phyloP scores from a whole-genome alignment of 345 rosid genomes.

The Turnera subulata region DNA sequence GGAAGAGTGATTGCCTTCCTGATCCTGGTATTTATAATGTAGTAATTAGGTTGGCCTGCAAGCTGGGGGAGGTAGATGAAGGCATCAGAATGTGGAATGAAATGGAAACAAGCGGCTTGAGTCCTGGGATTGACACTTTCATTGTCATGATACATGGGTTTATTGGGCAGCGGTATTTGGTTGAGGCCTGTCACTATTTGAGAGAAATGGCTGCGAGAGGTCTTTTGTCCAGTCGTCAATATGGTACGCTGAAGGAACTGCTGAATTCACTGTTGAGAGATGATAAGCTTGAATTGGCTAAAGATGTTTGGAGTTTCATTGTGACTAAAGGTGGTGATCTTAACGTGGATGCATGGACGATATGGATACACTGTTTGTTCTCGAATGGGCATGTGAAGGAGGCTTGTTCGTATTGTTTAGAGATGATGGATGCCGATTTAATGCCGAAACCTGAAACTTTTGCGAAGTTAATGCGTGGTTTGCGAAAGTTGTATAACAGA shows the following conservation, averaged over 20 bases:
- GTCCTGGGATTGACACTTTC: constrained; percentile 75
- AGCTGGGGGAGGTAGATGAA: constrained; percentile 64
- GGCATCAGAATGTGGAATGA: constrained; percentile 63
- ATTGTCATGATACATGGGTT: constrained; percentile 71
- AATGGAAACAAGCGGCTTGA: constrained; percentile 57
- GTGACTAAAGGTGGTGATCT: constrained; percentile 64
- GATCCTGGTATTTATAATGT: constrained; percentile 56
- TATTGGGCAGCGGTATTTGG: constrained; percentile 48
- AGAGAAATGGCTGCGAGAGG: constrained; percentile 84
- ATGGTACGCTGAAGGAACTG: constrained; percentile 63
- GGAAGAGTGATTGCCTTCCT: constrained; percentile 46
- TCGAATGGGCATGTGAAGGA: constrained; percentile 78
- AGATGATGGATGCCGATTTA: constrained; percentile 81
- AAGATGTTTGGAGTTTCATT: constrained; percentile 76
- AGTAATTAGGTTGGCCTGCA: constrained; percentile 71
- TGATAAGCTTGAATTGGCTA: constrained; percentile 70
- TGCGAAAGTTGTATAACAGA: constrained; percentile 69
- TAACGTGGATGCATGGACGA: constrained; percentile 73
- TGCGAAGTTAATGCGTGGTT: constrained; percentile 79
- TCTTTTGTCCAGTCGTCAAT: constrained; percentile 58
- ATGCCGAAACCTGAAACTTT: constrained; percentile 91
- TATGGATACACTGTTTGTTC: constrained; percentile 91
- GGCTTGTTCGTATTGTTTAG: constrained; percentile 82
- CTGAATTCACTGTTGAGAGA: constrained; percentile 61
- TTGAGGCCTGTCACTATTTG: constrained; percentile 67